Evolutionary conservation across 306 rosid genomes (phyloP).

Genomic region (Prunus armeniaca): DNA sequence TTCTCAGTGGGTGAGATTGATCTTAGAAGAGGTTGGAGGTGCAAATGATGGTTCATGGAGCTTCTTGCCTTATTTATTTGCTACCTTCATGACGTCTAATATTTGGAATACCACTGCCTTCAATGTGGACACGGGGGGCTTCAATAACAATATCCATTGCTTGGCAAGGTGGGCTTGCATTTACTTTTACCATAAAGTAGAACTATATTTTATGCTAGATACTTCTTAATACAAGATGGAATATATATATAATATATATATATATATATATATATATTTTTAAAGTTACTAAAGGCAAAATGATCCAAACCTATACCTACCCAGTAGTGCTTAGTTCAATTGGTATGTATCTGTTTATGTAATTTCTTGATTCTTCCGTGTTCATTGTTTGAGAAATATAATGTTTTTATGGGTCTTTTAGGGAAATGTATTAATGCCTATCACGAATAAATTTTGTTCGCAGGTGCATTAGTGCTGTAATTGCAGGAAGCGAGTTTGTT

Average conservation of each 20-base stretch:
- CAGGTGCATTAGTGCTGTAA: conserved; percentile 94
- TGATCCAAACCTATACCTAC: not conserved
- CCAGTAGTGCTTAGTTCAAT: not conserved
- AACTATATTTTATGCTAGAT: not conserved
- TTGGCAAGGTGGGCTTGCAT: conserved; percentile 72
- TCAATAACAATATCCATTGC: conserved; percentile 91
- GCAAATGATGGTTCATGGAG: conserved; percentile 98
- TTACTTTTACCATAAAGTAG: not conserved
- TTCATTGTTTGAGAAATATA: conserved; percentile 7
- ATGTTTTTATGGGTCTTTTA: not conserved
- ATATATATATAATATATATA: too few species aligned
- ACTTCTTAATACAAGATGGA: not conserved
- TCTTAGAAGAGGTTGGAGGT: conserved; percentile 90
- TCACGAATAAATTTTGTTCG: conserved; percentile 20
- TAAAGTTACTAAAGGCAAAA: not conserved
- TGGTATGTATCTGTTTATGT: conserved; percentile 1
- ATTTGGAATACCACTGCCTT: conserved; percentile 91
- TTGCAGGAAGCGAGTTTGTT: conserved; percentile 89
- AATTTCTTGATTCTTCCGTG: conserved; percentile 16
- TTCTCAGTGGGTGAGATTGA: conserved; percentile 87
- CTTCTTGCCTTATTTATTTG: conserved; percentile 88
- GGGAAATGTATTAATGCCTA: conserved; percentile 11
- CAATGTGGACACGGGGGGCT: conserved; percentile 93
- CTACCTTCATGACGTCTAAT: conserved; percentile 90
- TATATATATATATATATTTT: too few species aligned